Evolutionary conservation across 306 rosid species (phyloP), one percentile per base, ranked within the genome.

Genomic region (Medicago arabica): DNA sequence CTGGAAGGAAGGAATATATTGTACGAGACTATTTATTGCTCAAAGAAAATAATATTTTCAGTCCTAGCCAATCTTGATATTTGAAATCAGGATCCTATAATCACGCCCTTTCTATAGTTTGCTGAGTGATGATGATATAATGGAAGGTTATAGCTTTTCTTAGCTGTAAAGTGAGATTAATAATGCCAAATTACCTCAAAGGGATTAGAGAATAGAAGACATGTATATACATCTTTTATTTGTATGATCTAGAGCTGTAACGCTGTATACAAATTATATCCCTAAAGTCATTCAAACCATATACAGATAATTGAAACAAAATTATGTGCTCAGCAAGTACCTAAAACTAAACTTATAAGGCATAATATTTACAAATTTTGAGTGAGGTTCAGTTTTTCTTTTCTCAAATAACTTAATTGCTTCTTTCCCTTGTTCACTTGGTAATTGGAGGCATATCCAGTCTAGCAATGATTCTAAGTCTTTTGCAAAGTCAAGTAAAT

Each of bases 381-480:
- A 86, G 77, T 83, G 86, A 36, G 96, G 84, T 38, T 89, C 85
- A 2, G 61, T 82, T 85, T 85, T 84, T 51, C 81, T 87, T 67
- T 80, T 80, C 83, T 86, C 93, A 49, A 95, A 82, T 62, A 86
- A 87, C 69, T 82, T 86, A 46, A 95, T 82, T 75, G 97, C 92
- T 83, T 92, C 96, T 86, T 95, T 95, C 71, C 93, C 90, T 12
- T 81, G 75, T 74, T 92, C 92, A 85, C 84, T 85, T 62, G 98
- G 97, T 78, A 95, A 83, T 69, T 92, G 97, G 60, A 92, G 96
- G 85, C 97, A 92, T 36, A 92, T 81, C 98, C 97, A 95, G 57
- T 95, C 98, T 49, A 95, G 83, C 81, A 95, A 84, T 5, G 97
- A 89, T 51, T 92, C 99, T 61, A 90, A 80, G 83, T 95, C 96